A percentile compares a stretch with the other conserved stretches of the same genome.
Evolutionary conservation across 306 rosid species (phyloP).

Genomic region (Betula pendula): DNA sequence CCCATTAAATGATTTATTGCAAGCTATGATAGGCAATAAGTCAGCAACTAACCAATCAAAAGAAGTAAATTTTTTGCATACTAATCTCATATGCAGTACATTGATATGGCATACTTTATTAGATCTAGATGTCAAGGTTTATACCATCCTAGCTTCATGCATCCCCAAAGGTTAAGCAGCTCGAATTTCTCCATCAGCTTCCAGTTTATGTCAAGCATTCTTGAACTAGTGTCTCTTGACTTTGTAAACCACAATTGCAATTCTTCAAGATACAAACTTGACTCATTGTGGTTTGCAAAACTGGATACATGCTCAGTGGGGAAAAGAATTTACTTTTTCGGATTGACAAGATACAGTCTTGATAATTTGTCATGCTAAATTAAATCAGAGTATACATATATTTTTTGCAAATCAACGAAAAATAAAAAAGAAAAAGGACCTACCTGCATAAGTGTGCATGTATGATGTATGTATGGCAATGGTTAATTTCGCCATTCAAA

Average conservation of each 20-base stretch:
- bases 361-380: background rate
- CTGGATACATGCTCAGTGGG: background rate
- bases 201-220: background rate
- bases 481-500: slow-evolving; percentile 32
- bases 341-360: background rate
- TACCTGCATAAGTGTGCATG: slow-evolving; percentile 22
- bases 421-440: background rate
- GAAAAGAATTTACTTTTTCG: background rate
- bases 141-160: background rate
- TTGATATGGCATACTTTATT: background rate
- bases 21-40: background rate
- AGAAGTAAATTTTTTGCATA: background rate
- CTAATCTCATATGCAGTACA: background rate
- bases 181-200: background rate
- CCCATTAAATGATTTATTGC: background rate
- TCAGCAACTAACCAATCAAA: background rate
- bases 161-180: background rate
- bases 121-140: background rate
- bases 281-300: background rate
- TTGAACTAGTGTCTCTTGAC: background rate
- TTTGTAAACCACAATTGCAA: background rate
- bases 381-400: background rate
- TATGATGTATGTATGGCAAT: background rate
- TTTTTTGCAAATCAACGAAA: background rate
- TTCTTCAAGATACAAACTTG: background rate